Base-by-base conservation (phyloP, 257 asterid genomes). In the Plantago ovata region DNA sequence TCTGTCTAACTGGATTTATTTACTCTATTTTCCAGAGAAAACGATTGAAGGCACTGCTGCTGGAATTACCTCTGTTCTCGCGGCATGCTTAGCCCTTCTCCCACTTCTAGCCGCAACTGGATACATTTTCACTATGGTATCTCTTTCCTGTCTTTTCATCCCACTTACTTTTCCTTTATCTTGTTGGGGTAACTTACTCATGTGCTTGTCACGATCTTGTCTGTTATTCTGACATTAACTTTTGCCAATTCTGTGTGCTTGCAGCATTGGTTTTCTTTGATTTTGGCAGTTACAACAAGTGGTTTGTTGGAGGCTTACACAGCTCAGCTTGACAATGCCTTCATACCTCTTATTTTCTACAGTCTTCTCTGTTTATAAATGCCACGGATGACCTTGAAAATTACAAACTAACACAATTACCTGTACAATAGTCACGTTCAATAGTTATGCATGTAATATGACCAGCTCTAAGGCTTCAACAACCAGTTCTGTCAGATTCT, bases 1-100 rank as follows among this genome's bases (percentile, higher is more conserved):
- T 41, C 32, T 42, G 44, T 46, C n/a, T 22, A n/a, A 51, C 56
- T 15, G 40, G 43, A 38, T 45, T 41, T 36, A 58, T 39, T 41
- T 42, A 70, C 65, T 47, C 20, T 20, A 49, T 54, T 65, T 54
- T 41, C 59, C 66, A 93, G 99, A 89, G 80, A 89, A 93, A 79
- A 93, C 96, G 68, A 73, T 93, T 63, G 99, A 93, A 81, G 99
- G 99, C 68, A 93, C 97, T 32, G 97, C 94, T 48, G 97, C 99
- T 62, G 96, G 99, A 69, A 93, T 93, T 54, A 84, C 95, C n/a
- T 81, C 96, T 64, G 96, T 89, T 72, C 81, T 93, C 71, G 91
- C 81, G 52, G 85, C 96, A 47, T 93, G 99, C 78, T 82, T 78
- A 62, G 64, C 71, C 60, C 82, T 93, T 40, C 97, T 88, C 77